Evolutionary conservation across 2,329 filamentous ascomycete species (phyloP).

Genomic region (Fusarium concolor): DNA sequence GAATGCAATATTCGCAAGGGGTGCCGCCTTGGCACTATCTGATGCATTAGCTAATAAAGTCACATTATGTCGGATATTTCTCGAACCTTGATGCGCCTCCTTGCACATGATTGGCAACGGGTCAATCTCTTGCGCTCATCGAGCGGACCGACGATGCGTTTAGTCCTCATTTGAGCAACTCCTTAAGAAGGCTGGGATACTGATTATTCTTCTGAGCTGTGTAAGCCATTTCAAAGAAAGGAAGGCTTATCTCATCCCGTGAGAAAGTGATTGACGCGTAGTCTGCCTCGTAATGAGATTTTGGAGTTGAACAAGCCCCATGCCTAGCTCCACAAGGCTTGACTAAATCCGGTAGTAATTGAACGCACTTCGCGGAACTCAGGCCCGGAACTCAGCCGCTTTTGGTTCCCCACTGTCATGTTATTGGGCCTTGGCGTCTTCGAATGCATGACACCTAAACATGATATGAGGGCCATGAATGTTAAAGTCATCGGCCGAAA

Average conservation of each 20-base stretch:
- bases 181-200: background rate
- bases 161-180: background rate
- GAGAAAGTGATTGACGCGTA: too few relatives aligned
- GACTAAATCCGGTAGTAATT: slow-evolving; percentile 21
- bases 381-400: background rate
- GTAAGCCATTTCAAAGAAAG: too few relatives aligned
- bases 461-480: too few relatives aligned
- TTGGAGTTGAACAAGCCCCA: background rate
- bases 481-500: too few relatives aligned
- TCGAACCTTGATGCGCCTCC: slow-evolving; percentile 44
- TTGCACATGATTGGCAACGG: slow-evolving; percentile 45
- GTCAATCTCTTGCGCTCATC: slow-evolving; percentile 44
- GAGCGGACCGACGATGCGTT: slow-evolving; percentile 41
- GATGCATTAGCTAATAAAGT: background rate
- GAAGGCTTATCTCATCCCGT: too few relatives aligned
- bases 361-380: slow-evolving; percentile 10
- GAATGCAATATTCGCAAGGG: slow-evolving; percentile 46
- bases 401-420: rapidly evolving
- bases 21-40: slow-evolving; percentile 41
- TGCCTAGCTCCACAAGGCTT: background rate
- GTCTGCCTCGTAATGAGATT: background rate
- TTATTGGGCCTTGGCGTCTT: too few relatives aligned
- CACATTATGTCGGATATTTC: too few relatives aligned
- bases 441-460: too few relatives aligned
- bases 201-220: too few relatives aligned